Percentiles rank a stretch among this genome's conserved stretches.
Conservation (phyloP, 352 stramenopile species). For the Pythium phragmitis region DNA sequence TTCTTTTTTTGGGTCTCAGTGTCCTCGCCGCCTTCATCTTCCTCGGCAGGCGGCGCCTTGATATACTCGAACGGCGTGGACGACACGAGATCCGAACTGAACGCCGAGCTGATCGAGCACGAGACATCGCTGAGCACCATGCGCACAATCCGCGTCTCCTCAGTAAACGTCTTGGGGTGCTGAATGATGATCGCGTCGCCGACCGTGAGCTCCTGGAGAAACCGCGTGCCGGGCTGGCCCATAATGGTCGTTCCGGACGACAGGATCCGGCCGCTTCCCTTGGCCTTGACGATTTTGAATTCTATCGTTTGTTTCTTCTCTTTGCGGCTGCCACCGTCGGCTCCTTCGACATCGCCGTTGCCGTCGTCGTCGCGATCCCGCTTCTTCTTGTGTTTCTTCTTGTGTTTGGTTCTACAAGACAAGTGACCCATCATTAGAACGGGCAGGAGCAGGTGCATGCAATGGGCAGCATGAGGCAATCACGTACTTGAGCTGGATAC, state of each 20-base stretch:
- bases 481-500: constrained; percentile 79
- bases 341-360: constrained; percentile 12
- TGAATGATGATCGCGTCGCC: constrained; percentile 88
- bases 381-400: constrained; percentile 64
- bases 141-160: constrained; percentile 88
- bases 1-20: constrained; percentile 49
- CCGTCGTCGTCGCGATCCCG: constrained; percentile 34
- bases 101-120: constrained; percentile 80
- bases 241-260: constrained; percentile 88
- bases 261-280: constrained; percentile 78
- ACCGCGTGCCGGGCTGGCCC: constrained; percentile 77
- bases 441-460: constrained; percentile 2
- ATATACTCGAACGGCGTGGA: constrained; percentile 90
- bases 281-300: constrained; percentile 76
- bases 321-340: constrained; percentile 2
- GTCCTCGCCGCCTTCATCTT: constrained; percentile 44
- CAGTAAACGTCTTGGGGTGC: constrained; percentile 80
- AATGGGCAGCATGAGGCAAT: constrained; percentile 34
- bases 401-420: constrained; percentile 30
- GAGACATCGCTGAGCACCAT: constrained; percentile 91
- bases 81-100: constrained; percentile 88
- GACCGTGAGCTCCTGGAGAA: constrained; percentile 76
- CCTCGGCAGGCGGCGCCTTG: constrained; percentile 69
- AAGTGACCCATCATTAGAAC: constrained; percentile 7
- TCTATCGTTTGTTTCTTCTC: constrained; percentile 34